These are phyloP conservation scores for Neospora caninum DNA, from an alignment of 169 alveolate species.

Conservation along the genomic window DNA sequence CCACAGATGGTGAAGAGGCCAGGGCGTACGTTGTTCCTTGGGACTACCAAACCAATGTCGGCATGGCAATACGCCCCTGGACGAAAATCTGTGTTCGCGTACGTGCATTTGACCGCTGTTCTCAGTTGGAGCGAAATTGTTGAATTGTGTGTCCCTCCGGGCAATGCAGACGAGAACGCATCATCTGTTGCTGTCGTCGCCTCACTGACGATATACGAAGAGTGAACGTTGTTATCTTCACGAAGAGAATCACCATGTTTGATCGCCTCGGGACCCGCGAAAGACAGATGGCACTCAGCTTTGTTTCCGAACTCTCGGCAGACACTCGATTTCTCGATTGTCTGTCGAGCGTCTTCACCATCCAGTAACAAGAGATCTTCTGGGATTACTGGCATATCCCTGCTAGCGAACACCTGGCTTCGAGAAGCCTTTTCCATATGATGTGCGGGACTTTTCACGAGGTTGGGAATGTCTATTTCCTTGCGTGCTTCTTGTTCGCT, in stretches of 20 bases:
- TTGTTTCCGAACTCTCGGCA: background rate
- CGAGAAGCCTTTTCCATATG: background rate
- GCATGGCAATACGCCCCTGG: slow-evolving; percentile 49
- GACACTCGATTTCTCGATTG: background rate
- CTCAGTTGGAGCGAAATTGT: background rate
- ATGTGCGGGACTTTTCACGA: background rate
- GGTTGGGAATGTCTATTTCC: background rate
- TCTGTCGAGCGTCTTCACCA: background rate
- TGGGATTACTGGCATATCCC: background rate
- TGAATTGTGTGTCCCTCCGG: background rate
- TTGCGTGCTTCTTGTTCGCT: background rate
- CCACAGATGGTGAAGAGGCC: slow-evolving; percentile 68
- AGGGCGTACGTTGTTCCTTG: background rate
- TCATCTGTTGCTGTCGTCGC: background rate
- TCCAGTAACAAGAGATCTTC: background rate
- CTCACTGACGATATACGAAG: background rate
- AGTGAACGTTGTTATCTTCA: background rate
- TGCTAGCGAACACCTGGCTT: background rate
- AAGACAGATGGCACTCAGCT: background rate
- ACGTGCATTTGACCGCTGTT: background rate
- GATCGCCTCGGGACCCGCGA: background rate
- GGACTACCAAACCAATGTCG: slow-evolving; percentile 42
- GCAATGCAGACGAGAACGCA: background rate
- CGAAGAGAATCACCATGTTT: background rate
- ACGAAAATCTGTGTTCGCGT: background rate